A percentile compares a stretch with the other conserved stretches of the same genome.
Conservation (phyloP, 345 rosid species). For the Turnera subulata region DNA sequence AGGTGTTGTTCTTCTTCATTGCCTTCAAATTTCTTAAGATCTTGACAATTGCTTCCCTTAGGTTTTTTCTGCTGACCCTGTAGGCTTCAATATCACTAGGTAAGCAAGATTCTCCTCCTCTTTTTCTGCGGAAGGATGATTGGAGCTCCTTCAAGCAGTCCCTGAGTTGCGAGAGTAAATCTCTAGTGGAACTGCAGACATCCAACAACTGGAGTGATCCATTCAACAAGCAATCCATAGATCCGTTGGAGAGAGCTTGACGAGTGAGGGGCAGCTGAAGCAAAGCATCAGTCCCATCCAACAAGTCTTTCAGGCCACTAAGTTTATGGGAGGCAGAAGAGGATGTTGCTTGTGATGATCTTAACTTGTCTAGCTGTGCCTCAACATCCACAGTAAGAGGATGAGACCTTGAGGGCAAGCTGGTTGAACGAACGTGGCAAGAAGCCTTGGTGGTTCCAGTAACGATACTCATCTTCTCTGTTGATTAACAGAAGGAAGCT, state of each 20-base stretch:
- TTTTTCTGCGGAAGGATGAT: slow-evolving; percentile 1
- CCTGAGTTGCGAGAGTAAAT: not conserved
- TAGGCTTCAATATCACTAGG: not conserved
- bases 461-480: slow-evolving; percentile 8
- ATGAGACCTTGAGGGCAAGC: slow-evolving; percentile 31
- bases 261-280: not conserved
- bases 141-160: not conserved
- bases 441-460: not conserved
- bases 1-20: not conserved
- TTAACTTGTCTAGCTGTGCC: slow-evolving; percentile 24
- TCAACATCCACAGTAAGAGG: slow-evolving; percentile 29
- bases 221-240: not conserved
- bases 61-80: not conserved
- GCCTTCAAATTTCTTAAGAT: not conserved
- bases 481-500: not conserved
- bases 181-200: not conserved
- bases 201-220: slow-evolving; percentile 3
- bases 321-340: not conserved
- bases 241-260: not conserved
- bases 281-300: not conserved
- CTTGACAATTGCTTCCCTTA: not conserved
- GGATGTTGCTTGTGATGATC: slow-evolving; percentile 9
- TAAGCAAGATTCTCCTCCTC: not conserved
- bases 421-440: slow-evolving; percentile 23
- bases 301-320: slow-evolving; percentile 4